Percentiles rank a stretch among this genome's conserved stretches.
These are phyloP conservation scores for Phalaenopsis hybrid DNA, from an alignment of 116 monocot genomes.

Conservation along the genomic window DNA sequence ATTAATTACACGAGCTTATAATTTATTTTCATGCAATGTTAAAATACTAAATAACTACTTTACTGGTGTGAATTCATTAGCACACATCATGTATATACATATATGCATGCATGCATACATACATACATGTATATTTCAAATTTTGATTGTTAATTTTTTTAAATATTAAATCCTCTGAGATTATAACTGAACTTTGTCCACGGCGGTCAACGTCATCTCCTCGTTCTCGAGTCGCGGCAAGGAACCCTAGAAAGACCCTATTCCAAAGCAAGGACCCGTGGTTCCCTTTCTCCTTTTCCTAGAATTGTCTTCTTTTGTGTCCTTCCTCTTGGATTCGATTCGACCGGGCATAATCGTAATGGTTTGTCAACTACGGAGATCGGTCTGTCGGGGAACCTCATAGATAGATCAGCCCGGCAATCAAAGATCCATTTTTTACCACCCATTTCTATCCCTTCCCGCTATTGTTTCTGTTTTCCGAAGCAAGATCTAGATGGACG, in stretches of 20 bases:
- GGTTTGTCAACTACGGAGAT: background rate
- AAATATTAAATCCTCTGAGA: too few species aligned
- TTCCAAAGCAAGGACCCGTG: background rate
- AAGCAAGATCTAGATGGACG: conserved; percentile 25
- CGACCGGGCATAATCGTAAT: background rate
- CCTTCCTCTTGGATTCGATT: conserved; percentile 12
- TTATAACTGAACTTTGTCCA: too few species aligned
- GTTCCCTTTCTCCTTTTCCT: background rate
- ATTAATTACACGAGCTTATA: too few species aligned
- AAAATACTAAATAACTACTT: too few species aligned
- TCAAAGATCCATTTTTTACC: background rate
- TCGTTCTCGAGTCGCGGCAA: conserved; percentile 6
- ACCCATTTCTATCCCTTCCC: background rate
- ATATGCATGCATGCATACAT: too few species aligned
- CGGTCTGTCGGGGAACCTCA: too few species aligned
- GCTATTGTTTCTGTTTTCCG: background rate
- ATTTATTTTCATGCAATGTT: too few species aligned
- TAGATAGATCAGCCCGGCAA: background rate
- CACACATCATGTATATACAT: too few species aligned
- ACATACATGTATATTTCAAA: too few species aligned
- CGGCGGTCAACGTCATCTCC: too few species aligned
- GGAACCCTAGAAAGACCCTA: conserved; percentile 9
- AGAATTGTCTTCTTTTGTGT: background rate
- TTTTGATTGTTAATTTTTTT: too few species aligned
- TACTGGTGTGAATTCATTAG: too few species aligned